Evolutionary conservation across 805 yeast species (phyloP).

Genomic region (Ogataea polymorpha): DNA sequence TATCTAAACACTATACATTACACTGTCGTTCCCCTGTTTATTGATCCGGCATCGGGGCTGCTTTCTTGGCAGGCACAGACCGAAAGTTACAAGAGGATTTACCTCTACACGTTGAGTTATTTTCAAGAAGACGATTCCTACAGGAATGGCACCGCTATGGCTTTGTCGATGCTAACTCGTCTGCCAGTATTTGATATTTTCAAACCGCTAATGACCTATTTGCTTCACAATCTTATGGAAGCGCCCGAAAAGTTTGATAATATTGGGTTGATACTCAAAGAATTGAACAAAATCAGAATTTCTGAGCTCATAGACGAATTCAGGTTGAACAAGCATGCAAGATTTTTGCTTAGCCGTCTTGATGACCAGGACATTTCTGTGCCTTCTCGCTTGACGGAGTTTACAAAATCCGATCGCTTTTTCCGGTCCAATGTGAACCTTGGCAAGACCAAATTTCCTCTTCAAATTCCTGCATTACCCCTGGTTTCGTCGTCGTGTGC

Average conservation of each 20-base stretch:
- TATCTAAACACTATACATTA: constrained; percentile 51
- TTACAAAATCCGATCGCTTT: constrained; percentile 19
- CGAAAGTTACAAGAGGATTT: constrained; percentile 17
- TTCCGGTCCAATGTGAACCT: constrained; percentile 23
- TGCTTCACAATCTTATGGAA: constrained; percentile 42
- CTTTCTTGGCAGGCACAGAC: constrained; percentile 18
- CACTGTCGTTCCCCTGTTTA: constrained; percentile 52
- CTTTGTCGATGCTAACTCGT: constrained; percentile 45
- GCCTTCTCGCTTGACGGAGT: constrained; percentile 5
- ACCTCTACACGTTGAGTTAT: constrained; percentile 30
- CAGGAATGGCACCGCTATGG: constrained; percentile 43
- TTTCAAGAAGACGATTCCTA: constrained; percentile 29
- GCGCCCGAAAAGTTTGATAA: constrained; percentile 1
- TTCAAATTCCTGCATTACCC: constrained; percentile 31
- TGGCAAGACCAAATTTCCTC: constrained; percentile 25
- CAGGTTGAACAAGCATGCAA: constrained; percentile 13
- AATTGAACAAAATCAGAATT: constrained; percentile 23
- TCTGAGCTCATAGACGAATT: constrained; percentile 27
- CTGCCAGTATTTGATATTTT: constrained; percentile 44
- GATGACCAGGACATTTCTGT: constrained; percentile 16
- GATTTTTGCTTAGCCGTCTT: constrained; percentile 25
- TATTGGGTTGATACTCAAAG: constrained; percentile 14
- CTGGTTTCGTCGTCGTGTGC: constrained; percentile 24
- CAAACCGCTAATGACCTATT: constrained; percentile 45
- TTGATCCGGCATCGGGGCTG: constrained; percentile 17